Evolutionary conservation across 1,284 basidiomycete genomes (phyloP).

Genomic region (Leccinum pseudoinsigne): DNA sequence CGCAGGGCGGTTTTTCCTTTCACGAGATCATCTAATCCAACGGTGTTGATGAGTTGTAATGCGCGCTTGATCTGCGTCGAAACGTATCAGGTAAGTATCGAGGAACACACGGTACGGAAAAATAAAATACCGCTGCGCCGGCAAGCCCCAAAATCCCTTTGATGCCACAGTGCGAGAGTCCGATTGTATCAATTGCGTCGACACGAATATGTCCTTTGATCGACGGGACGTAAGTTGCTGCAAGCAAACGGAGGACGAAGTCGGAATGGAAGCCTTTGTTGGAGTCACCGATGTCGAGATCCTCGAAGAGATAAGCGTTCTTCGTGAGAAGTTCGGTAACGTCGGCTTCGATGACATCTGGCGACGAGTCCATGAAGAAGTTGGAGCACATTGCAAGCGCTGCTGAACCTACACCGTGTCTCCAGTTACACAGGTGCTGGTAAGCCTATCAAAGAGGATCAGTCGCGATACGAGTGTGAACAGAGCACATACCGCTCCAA

Average conservation of each 20-base stretch:
- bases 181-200: neutral
- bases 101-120: neutral
- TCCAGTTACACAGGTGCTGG: slow-evolving; percentile 2
- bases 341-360: neutral
- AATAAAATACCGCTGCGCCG: neutral
- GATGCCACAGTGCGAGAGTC: neutral
- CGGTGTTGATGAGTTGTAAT: neutral
- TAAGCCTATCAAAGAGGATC: neutral
- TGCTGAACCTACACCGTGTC: slow-evolving; percentile 1
- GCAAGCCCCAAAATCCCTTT: neutral
- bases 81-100: neutral
- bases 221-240: neutral
- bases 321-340: neutral
- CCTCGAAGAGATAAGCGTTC: neutral
- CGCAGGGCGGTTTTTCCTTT: neutral
- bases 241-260: neutral
- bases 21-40: neutral
- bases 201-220: neutral
- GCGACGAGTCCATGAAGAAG: neutral
- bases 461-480: neutral
- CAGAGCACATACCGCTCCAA: neutral
- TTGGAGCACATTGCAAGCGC: neutral
- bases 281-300: neutral
- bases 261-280: neutral
- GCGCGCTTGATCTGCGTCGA: neutral